Conservation (phyloP, 2,329 filamentous ascomycete genomes). For the Drechmeria coniospora region DNA sequence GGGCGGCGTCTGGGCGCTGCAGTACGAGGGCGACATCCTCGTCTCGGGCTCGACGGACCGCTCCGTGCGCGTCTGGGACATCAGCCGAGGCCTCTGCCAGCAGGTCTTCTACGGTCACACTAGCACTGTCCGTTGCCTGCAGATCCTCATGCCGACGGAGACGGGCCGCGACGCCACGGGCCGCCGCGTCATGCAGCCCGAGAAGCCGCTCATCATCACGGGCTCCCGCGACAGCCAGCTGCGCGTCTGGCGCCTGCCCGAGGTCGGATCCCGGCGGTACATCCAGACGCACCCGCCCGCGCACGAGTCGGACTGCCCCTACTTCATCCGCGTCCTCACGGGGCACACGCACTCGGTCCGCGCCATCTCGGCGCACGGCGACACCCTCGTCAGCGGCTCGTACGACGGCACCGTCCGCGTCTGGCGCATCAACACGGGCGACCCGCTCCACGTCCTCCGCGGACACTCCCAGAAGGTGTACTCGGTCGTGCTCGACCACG, state of each 20-base stretch:
- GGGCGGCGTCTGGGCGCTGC: slow-evolving; percentile 91
- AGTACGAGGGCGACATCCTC: slow-evolving; percentile 88
- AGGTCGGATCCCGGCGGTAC: slow-evolving; percentile 59
- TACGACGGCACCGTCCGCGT: slow-evolving; percentile 93
- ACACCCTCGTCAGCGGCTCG: slow-evolving; percentile 87
- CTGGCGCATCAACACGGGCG: slow-evolving; percentile 94
- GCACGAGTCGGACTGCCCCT: slow-evolving; percentile 71
- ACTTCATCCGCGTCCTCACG: slow-evolving; percentile 74
- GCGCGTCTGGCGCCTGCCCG: slow-evolving; percentile 85
- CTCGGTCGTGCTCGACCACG: slow-evolving; percentile 84
- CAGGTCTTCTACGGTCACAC: slow-evolving; percentile 97
- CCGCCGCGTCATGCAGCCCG: slow-evolving; percentile 71
- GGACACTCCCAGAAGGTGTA: slow-evolving; percentile 93
- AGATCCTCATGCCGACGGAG: slow-evolving; percentile 79
- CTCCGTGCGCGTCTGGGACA: slow-evolving; percentile 99
- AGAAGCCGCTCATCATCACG: slow-evolving; percentile 91
- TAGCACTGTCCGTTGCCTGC: slow-evolving; percentile 87
- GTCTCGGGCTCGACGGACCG: slow-evolving; percentile 94
- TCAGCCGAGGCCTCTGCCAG: slow-evolving; percentile 79
- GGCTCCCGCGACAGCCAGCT: slow-evolving; percentile 90
- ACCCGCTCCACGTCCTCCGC: slow-evolving; percentile 66
- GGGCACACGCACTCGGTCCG: slow-evolving; percentile 91
- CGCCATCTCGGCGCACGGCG: slow-evolving; percentile 85
- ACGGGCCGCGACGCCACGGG: slow-evolving; percentile 59
- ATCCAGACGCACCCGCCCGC: slow-evolving; percentile 65